phyloP scores from a whole-genome alignment of 2,329 filamentous ascomycete species.

The Apiospora koreana region DNA sequence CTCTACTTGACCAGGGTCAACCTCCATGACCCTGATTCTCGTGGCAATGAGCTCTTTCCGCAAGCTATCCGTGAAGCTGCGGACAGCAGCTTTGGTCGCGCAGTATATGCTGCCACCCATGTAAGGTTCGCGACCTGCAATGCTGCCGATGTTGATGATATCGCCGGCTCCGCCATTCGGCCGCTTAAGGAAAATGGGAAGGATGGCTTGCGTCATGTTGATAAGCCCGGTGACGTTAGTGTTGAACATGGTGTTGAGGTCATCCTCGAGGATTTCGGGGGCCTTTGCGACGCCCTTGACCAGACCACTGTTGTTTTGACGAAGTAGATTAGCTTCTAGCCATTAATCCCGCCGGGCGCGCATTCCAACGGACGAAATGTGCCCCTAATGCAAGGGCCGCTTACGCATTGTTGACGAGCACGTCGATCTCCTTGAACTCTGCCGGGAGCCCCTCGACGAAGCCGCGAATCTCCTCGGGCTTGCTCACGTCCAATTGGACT shows the following conservation, averaged over 20 bases:
- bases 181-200: conserved; percentile 79
- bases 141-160: conserved; percentile 84
- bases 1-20: conserved; percentile 80
- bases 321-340: neutral
- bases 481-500: conserved; percentile 85
- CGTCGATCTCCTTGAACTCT: conserved; percentile 81
- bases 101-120: conserved; percentile 77
- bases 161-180: conserved; percentile 79
- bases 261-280: conserved; percentile 77
- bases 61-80: conserved; percentile 71
- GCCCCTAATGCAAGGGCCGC: conserved; percentile 32
- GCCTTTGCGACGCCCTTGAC: conserved; percentile 87
- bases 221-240: conserved; percentile 96
- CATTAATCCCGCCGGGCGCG: neutral
- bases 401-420: conserved; percentile 95
- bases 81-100: conserved; percentile 74
- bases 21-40: conserved; percentile 69
- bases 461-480: conserved; percentile 68
- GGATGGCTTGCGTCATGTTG: conserved; percentile 90
- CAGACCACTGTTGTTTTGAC: conserved; percentile 62
- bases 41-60: conserved; percentile 71
- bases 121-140: conserved; percentile 65
- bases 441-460: conserved; percentile 76
- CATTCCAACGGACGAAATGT: too few species aligned
- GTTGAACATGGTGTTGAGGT: conserved; percentile 84